phyloP scores from a whole-genome alignment of 352 stramenopile species.

The Aphanomyces euteiches region DNA sequence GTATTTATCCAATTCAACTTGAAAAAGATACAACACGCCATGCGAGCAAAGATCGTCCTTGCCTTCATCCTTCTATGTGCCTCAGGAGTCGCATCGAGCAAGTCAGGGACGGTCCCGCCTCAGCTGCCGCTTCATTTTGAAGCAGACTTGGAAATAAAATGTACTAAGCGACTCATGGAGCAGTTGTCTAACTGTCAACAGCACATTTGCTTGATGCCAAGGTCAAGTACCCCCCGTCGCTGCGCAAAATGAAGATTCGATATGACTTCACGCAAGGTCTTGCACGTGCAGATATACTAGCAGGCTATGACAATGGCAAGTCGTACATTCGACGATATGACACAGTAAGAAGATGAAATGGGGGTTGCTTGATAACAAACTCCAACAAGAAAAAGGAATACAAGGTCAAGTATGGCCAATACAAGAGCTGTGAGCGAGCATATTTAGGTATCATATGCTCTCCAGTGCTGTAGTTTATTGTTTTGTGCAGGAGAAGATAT shows the following conservation, averaged over 20 bases:
- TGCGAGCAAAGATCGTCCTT: not conserved
- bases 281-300: slow-evolving; percentile 54
- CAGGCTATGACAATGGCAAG: slow-evolving; percentile 63
- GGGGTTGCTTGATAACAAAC: not conserved
- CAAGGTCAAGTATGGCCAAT: slow-evolving; percentile 65
- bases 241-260: slow-evolving; percentile 50
- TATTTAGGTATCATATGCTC: slow-evolving; percentile 42
- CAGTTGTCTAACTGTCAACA: not conserved
- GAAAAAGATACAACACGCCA: not conserved
- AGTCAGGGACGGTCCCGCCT: not conserved
- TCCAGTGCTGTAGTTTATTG: not conserved
- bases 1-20: slow-evolving; percentile 10
- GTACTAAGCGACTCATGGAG: not conserved
- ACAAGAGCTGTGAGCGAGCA: slow-evolving; percentile 62
- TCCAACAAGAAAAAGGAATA: slow-evolving; percentile 53
- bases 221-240: slow-evolving; percentile 53
- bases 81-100: not conserved
- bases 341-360: slow-evolving; percentile 27
- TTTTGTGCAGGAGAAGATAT: slow-evolving; percentile 43
- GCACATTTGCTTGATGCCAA: slow-evolving; percentile 56
- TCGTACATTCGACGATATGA: slow-evolving; percentile 70
- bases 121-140: slow-evolving; percentile 25
- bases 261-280: slow-evolving; percentile 63
- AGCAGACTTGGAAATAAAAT: slow-evolving; percentile 22
- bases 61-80: not conserved